Percentiles rank a stretch among this genome's conserved stretches.
These are phyloP conservation scores for Aspergillus tamarii DNA, from an alignment of 2,329 filamentous ascomycete species.

Conservation along the genomic window DNA sequence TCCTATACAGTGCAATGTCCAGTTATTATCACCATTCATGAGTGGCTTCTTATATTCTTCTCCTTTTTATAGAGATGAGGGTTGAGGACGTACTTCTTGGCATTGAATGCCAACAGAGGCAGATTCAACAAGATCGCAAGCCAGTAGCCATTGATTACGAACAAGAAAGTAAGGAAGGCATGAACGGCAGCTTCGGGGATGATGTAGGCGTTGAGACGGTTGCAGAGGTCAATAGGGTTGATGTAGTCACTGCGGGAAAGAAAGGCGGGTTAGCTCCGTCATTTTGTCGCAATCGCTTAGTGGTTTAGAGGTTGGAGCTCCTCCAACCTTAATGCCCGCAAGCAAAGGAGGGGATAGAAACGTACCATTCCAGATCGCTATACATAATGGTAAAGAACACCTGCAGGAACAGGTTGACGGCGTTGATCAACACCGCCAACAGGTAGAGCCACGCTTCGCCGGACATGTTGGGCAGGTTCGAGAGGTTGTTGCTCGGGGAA, in stretches of 20 bases:
- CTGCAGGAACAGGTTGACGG: conserved; percentile 99
- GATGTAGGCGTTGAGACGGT: conserved; percentile 99
- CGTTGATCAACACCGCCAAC: conserved; percentile 97
- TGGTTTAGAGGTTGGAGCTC: not conserved
- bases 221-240: conserved; percentile 99
- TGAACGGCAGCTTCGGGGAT: conserved; percentile 98
- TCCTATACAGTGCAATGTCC: conserved; percentile 59
- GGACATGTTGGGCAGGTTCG: conserved; percentile 68
- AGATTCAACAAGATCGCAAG: conserved; percentile 87
- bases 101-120: conserved; percentile 88
- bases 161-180: conserved; percentile 91
- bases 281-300: conserved; percentile 14
- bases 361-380: conserved; percentile 97
- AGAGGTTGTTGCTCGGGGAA: not conserved
- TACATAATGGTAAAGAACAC: conserved; percentile 99
- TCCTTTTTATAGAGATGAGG: not conserved
- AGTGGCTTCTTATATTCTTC: not conserved
- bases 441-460: conserved; percentile 99
- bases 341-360: conserved; percentile 26
- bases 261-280: conserved; percentile 33
- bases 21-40: conserved; percentile 22
- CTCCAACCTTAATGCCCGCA: not conserved
- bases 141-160: conserved; percentile 99
- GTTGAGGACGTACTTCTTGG: conserved; percentile 80
- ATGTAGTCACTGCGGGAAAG: conserved; percentile 81